phyloP scores from a whole-genome alignment of 2,329 filamentous ascomycete genomes.

The Exophiala lecanii-corni region DNA sequence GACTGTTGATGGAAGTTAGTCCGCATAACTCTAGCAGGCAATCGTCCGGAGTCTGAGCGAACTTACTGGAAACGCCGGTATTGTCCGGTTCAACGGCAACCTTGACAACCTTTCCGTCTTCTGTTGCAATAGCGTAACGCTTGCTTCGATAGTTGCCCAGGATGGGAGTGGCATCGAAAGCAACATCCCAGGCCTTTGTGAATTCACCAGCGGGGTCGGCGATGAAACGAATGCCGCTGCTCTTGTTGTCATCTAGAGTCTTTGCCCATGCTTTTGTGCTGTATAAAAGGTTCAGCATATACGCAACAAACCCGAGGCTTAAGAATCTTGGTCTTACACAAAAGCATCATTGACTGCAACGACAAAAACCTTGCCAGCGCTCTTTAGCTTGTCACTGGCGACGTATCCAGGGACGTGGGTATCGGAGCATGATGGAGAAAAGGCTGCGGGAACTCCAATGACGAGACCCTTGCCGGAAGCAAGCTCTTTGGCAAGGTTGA shows the following conservation, averaged over 20 bases:
- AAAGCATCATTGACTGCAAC: slow-evolving; percentile 92
- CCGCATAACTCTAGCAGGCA: no score
- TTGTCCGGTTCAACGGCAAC: slow-evolving; percentile 83
- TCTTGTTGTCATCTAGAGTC: slow-evolving; percentile 67
- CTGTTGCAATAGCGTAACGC: slow-evolving; percentile 77
- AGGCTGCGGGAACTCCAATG: slow-evolving; percentile 78
- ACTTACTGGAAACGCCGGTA: slow-evolving; percentile 69
- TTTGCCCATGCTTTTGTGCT: slow-evolving; percentile 89
- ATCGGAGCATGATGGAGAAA: slow-evolving; percentile 63
- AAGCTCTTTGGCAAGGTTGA: slow-evolving; percentile 78
- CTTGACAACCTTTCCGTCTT: slow-evolving; percentile 79
- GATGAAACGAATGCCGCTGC: slow-evolving; percentile 81
- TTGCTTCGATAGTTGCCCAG: slow-evolving; percentile 82
- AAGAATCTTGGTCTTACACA: slow-evolving; percentile 57
- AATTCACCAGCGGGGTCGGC: slow-evolving; percentile 76
- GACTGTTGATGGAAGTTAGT: no score
- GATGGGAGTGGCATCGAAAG: slow-evolving; percentile 72
- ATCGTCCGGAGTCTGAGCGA: no score
- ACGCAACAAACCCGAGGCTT: neutral
- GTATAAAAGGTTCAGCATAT: neutral
- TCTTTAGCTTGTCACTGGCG: slow-evolving; percentile 66
- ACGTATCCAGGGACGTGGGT: slow-evolving; percentile 81
- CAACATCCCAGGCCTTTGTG: slow-evolving; percentile 75
- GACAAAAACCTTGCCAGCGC: slow-evolving; percentile 80
- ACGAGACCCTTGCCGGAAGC: slow-evolving; percentile 69